Conservation (phyloP, 345 rosid genomes). For the Arabis alpina region DNA sequence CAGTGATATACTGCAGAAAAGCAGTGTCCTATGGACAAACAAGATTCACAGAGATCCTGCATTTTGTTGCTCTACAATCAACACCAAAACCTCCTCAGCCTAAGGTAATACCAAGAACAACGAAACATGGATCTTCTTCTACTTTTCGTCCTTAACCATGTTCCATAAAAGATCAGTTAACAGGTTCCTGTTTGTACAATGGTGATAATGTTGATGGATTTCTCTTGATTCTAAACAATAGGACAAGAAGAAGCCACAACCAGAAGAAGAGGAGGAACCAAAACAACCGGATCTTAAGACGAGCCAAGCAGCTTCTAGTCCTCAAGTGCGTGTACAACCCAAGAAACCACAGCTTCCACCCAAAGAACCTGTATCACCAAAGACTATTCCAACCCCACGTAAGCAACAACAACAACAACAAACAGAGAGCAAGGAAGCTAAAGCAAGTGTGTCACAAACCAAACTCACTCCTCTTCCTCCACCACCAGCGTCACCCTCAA, state of each 20-base stretch:
- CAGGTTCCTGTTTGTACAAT: slow-evolving; percentile 2
- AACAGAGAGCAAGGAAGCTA: slow-evolving; percentile 35
- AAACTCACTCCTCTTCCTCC: slow-evolving; percentile 30
- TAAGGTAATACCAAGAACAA: slow-evolving; percentile 53
- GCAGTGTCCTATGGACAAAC: slow-evolving; percentile 60
- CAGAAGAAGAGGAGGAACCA: slow-evolving; percentile 33
- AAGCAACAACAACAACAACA: slow-evolving; percentile 32
- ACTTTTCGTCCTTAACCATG: slow-evolving; percentile 13
- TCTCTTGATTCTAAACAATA: slow-evolving; percentile 34
- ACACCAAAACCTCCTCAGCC: slow-evolving; percentile 43
- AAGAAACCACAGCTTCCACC: slow-evolving; percentile 39
- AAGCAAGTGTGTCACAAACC: slow-evolving; percentile 40
- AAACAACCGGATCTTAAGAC: slow-evolving; percentile 38
- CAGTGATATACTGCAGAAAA: slow-evolving; percentile 56
- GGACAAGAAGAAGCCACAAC: slow-evolving; percentile 45
- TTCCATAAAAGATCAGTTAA: background rate
- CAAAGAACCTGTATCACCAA: slow-evolving; percentile 43
- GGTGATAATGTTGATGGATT: slow-evolving; percentile 8
- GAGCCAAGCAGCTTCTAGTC: slow-evolving; percentile 26
- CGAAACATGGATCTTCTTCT: background rate
- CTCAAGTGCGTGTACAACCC: slow-evolving; percentile 25
- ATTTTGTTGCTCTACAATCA: slow-evolving; percentile 54
- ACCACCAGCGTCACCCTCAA: slow-evolving; percentile 33
- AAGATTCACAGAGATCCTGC: slow-evolving; percentile 55
- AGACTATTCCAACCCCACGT: slow-evolving; percentile 34